Percentiles rank a stretch among this genome's conserved stretches.
phyloP scores from a whole-genome alignment of 2,329 filamentous ascomycete genomes.

The Boeremia exigua region DNA sequence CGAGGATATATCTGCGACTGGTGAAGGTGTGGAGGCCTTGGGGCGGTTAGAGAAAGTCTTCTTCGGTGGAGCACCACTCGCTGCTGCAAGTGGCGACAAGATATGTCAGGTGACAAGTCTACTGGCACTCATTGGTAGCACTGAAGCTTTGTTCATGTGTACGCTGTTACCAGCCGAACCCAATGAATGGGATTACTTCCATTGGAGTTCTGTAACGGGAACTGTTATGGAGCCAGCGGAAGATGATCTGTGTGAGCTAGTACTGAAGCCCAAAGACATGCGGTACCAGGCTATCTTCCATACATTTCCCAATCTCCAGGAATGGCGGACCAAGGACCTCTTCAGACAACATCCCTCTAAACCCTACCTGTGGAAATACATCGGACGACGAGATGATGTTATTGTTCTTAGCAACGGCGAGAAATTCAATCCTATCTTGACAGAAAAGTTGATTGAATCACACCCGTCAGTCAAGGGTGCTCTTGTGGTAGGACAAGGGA shows the following conservation, averaged over 20 bases:
- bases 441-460: constrained; percentile 24
- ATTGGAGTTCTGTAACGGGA: constrained; percentile 12
- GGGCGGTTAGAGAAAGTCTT: constrained; percentile 9
- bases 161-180: constrained; percentile 1
- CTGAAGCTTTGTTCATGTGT: constrained; percentile 8
- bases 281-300: constrained; percentile 8
- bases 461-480: constrained; percentile 20
- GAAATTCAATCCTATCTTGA: constrained; percentile 33
- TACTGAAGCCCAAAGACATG: constrained; percentile 1
- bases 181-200: constrained; percentile 11
- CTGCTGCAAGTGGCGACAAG: constrained; percentile 14
- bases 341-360: constrained; percentile 26
- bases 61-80: constrained; percentile 19
- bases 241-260: constrained; percentile 6
- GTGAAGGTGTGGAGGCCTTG: constrained; percentile 5
- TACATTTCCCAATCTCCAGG: constrained; percentile 5
- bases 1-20: constrained; percentile 7
- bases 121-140: constrained; percentile 12
- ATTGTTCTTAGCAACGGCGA: constrained; percentile 41
- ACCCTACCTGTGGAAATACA: constrained; percentile 26
- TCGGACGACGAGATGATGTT: constrained; percentile 45
- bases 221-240: constrained; percentile 11
- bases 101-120: constrained; percentile 17
- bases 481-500: constrained; percentile 29
- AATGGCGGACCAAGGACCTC: constrained; percentile 24